phyloP scores from a whole-genome alignment of 116 monocot genomes.

The Phalaenopsis hybrid region DNA sequence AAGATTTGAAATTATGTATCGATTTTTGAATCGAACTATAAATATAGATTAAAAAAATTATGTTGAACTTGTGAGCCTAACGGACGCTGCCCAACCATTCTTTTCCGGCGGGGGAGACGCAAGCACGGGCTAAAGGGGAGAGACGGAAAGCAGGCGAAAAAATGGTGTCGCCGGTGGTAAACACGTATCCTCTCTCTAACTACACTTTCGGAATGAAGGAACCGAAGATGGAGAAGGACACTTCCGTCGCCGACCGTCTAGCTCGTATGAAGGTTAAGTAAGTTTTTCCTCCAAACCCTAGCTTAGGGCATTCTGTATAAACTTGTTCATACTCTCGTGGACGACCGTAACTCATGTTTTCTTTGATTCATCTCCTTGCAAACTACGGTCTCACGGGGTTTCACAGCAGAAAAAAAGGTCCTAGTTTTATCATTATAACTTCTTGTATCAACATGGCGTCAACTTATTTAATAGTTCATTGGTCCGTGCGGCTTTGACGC shows the following conservation, averaged over 20 bases:
- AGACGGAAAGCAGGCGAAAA: neutral
- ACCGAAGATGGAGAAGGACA: constrained; percentile 99
- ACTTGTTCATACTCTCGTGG: neutral
- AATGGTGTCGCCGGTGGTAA: constrained; percentile 57
- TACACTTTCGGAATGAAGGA: constrained; percentile 98
- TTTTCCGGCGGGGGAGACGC: neutral
- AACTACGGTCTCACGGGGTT: neutral
- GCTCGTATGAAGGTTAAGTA: constrained; percentile 99
- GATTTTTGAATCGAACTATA: too few species aligned
- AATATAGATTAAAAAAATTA: too few species aligned
- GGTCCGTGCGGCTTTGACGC: neutral
- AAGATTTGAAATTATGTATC: too few species aligned
- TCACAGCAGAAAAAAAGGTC: neutral
- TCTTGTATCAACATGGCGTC: neutral
- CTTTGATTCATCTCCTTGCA: neutral
- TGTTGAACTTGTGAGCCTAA: neutral
- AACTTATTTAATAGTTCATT: neutral
- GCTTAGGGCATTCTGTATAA: neutral
- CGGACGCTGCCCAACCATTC: neutral
- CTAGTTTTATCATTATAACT: neutral
- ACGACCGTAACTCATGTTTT: neutral
- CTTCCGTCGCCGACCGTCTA: constrained; percentile 97
- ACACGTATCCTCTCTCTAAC: constrained; percentile 86
- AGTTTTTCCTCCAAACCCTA: constrained; percentile 15
- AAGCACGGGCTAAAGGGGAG: neutral